Conservation (phyloP, 2,329 filamentous ascomycete species). For the Penicillium italicum region DNA sequence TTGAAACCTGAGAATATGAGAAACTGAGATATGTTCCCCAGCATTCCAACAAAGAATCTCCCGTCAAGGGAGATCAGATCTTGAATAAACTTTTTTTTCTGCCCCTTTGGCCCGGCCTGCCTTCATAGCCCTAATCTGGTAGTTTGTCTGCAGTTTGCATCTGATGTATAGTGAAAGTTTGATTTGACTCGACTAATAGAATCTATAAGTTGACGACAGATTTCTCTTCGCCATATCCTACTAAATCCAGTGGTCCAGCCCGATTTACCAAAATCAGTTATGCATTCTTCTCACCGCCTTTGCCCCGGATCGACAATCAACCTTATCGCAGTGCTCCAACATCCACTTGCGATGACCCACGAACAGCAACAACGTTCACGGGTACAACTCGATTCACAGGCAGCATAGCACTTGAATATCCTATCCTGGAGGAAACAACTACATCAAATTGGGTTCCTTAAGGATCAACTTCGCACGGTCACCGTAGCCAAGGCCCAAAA, state of each 20-base stretch:
- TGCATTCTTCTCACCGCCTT: neutral
- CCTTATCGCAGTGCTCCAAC: conserved; percentile 3
- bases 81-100: conserved; percentile 6
- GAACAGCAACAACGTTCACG: neutral
- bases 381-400: neutral
- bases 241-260: neutral
- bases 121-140: neutral
- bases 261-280: neutral
- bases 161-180: neutral
- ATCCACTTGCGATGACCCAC: neutral
- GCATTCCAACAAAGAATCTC: conserved; percentile 7
- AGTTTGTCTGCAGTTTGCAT: neutral
- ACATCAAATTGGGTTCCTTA: neutral
- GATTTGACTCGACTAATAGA: neutral
- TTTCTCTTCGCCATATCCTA: neutral
- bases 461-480: neutral
- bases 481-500: neutral
- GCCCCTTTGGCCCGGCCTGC: conserved; percentile 2
- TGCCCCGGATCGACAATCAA: conserved; percentile 13
- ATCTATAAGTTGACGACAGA: neutral
- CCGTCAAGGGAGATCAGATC: neutral
- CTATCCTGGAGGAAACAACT: neutral
- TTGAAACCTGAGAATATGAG: neutral
- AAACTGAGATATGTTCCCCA: neutral
- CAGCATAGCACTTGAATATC: neutral